Conservation (phyloP, 192 early-diverging fungal genomes). For the Backusella tarrabulga region DNA sequence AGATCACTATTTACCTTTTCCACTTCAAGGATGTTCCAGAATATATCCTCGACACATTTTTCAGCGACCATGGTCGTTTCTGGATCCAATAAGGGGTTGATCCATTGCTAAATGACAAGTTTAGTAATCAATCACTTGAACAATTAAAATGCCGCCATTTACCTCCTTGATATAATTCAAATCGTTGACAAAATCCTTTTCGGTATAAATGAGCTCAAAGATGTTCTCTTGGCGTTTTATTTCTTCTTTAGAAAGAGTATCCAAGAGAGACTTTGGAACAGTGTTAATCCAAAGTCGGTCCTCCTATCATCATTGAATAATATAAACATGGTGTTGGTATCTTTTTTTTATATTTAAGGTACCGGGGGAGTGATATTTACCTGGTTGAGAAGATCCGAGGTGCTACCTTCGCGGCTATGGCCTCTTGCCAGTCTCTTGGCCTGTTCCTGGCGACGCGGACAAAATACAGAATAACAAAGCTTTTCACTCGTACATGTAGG, state of each 20-base stretch:
- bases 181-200: slow-evolving; percentile 90
- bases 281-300: slow-evolving; percentile 81
- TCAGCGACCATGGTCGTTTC: slow-evolving; percentile 62
- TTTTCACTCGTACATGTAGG: slow-evolving; percentile 81
- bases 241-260: slow-evolving; percentile 71
- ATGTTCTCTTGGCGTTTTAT: slow-evolving; percentile 91
- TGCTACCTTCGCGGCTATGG: background rate
- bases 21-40: slow-evolving; percentile 71
- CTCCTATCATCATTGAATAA: slow-evolving; percentile 38
- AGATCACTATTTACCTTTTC: slow-evolving; percentile 62
- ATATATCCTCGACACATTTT: slow-evolving; percentile 71
- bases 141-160: slow-evolving; percentile 15
- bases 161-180: slow-evolving; percentile 78
- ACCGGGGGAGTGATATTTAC: slow-evolving; percentile 4
- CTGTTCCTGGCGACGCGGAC: slow-evolving; percentile 80
- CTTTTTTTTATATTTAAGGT: too few relatives aligned
- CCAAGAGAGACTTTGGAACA: slow-evolving; percentile 73
- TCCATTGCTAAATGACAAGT: slow-evolving; percentile 48
- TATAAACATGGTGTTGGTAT: too few relatives aligned
- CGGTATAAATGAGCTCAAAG: slow-evolving; percentile 88
- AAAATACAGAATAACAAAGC: slow-evolving; percentile 88
- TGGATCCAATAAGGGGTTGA: slow-evolving; percentile 58
- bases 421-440: slow-evolving; percentile 28
- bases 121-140: background rate
- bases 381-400: slow-evolving; percentile 34